Percentiles rank a stretch among this genome's conserved stretches.
Evolutionary conservation across 306 rosid species (phyloP).

Genomic region (Sphenostylis stenocarpa): DNA sequence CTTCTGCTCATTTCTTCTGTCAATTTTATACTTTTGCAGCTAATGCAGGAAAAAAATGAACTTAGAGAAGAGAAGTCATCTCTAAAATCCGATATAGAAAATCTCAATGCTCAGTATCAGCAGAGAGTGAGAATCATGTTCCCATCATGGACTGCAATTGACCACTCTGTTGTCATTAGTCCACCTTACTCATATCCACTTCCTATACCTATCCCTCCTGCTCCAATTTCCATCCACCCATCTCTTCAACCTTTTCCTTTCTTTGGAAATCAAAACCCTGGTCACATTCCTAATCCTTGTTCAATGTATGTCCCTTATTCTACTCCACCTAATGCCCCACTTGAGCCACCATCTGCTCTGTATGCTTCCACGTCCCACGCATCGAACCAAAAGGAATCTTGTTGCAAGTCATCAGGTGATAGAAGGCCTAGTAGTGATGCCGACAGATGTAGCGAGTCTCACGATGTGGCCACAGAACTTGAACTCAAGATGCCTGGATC

Average conservation of each 20-base stretch:
- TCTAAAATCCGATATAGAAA: slow-evolving; percentile 70
- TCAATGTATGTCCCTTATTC: slow-evolving; percentile 67
- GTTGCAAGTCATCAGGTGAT: slow-evolving; percentile 55
- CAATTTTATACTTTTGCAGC: slow-evolving; percentile 46
- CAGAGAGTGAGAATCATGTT: slow-evolving; percentile 73
- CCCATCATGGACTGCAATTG: slow-evolving; percentile 86
- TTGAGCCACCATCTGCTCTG: slow-evolving; percentile 54
- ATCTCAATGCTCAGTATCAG: slow-evolving; percentile 70
- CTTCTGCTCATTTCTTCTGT: slow-evolving; percentile 27
- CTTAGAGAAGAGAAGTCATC: slow-evolving; percentile 88
- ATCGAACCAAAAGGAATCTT: slow-evolving; percentile 59
- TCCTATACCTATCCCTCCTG: slow-evolving; percentile 62
- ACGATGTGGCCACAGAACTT: slow-evolving; percentile 87
- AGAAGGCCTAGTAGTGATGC: slow-evolving; percentile 43
- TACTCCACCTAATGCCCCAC: slow-evolving; percentile 54
- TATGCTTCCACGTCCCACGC: slow-evolving; percentile 51
- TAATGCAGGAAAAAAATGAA: slow-evolving; percentile 84
- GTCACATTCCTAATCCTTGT: slow-evolving; percentile 60
- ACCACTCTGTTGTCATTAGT: slow-evolving; percentile 70
- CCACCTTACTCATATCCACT: slow-evolving; percentile 76
- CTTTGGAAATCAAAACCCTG: slow-evolving; percentile 68
- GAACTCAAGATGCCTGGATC: slow-evolving; percentile 97
- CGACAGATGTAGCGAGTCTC: slow-evolving; percentile 59
- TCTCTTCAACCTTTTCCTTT: slow-evolving; percentile 70
- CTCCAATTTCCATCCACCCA: slow-evolving; percentile 68